Evolutionary conservation across 169 alveolate genomes (phyloP).

Genomic region (Plasmodium coatneyi): DNA sequence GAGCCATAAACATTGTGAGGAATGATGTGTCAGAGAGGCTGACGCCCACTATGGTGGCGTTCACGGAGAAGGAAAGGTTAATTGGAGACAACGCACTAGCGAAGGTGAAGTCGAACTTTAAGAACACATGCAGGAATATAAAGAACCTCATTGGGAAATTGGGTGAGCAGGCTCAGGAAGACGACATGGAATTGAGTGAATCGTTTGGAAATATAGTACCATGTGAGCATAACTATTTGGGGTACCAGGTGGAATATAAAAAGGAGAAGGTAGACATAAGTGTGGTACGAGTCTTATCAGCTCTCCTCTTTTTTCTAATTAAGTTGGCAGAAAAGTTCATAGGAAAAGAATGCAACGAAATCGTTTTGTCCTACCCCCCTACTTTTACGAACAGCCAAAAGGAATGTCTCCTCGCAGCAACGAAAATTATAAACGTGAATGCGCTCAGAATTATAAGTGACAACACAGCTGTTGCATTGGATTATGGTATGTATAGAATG

Average conservation of each 20-base stretch:
- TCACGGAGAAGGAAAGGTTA: conserved; percentile 91
- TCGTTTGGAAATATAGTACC: conserved; percentile 79
- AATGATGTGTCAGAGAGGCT: conserved; percentile 95
- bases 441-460: conserved; percentile 95
- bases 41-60: conserved; percentile 95
- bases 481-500: conserved; percentile 97
- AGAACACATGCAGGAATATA: conserved; percentile 92
- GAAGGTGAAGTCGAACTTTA: conserved; percentile 89
- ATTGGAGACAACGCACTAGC: conserved; percentile 94
- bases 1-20: conserved; percentile 95
- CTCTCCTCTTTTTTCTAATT: conserved; percentile 85
- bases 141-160: conserved; percentile 90
- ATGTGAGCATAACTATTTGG: conserved; percentile 84
- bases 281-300: conserved; percentile 92
- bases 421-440: conserved; percentile 93
- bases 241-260: conserved; percentile 83
- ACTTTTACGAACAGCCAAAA: conserved; percentile 93
- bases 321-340: conserved; percentile 87
- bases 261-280: conserved; percentile 86
- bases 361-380: conserved; percentile 92
- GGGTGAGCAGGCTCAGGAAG: conserved; percentile 68
- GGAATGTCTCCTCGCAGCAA: conserved; percentile 94
- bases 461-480: conserved; percentile 96
- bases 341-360: conserved; percentile 83
- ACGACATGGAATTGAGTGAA: conserved; percentile 74